phyloP scores from a whole-genome alignment of 2,329 filamentous ascomycete genomes.

The Monascus ruber region DNA sequence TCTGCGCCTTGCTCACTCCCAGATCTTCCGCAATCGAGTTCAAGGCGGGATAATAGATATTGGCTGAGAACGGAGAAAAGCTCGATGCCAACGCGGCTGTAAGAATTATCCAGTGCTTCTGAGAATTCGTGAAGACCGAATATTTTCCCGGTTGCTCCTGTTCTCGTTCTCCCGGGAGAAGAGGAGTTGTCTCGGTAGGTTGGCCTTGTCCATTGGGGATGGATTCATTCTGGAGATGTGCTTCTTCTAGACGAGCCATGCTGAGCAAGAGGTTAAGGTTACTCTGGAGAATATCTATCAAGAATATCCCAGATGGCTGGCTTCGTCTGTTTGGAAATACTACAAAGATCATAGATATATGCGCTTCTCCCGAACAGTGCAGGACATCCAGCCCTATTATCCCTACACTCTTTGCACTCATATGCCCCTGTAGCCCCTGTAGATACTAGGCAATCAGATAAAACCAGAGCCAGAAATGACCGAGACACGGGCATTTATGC shows the following conservation, averaged over 20 bases:
- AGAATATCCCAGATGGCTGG: slow-evolving; percentile 19
- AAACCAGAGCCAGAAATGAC: slow-evolving; percentile 4
- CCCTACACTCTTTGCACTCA: too few species aligned
- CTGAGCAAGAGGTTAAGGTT: neutral
- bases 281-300: slow-evolving; percentile 3
- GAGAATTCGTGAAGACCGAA: slow-evolving; percentile 19
- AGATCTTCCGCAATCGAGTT: slow-evolving; percentile 20
- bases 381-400: too few species aligned
- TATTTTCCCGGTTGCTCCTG: slow-evolving; percentile 5
- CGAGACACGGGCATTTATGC: slow-evolving; percentile 2
- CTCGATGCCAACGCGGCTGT: slow-evolving; percentile 29
- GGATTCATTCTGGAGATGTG: neutral
- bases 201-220: neutral
- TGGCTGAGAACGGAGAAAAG: slow-evolving; percentile 32
- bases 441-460: too few species aligned
- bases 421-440: too few species aligned
- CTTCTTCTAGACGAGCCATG: neutral
- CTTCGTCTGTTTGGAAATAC: slow-evolving; percentile 8
- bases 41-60: slow-evolving; percentile 35
- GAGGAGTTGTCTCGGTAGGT: slow-evolving; percentile 7
- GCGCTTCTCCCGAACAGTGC: too few species aligned
- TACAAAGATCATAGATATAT: neutral
- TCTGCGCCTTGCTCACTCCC: slow-evolving; percentile 5
- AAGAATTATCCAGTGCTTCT: slow-evolving; percentile 27
- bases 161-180: slow-evolving; percentile 3